Evolutionary conservation across 2,329 filamentous ascomycete species (phyloP).

Genomic region (Laburnicola sp.): DNA sequence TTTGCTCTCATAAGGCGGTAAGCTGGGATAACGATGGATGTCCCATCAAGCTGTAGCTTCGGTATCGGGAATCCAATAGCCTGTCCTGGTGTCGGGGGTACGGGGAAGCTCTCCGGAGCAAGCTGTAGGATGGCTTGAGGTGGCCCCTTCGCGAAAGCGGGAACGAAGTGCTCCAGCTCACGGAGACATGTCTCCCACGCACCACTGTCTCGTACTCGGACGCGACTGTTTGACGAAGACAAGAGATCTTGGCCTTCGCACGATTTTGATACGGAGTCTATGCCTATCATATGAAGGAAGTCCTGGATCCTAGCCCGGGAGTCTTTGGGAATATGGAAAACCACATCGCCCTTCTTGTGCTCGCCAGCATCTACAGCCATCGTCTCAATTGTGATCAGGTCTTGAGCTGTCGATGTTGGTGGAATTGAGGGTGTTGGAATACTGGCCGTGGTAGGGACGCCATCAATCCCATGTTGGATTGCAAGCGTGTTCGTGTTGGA

Average conservation of each 20-base stretch:
- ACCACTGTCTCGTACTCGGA: background rate
- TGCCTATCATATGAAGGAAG: conserved; percentile 11
- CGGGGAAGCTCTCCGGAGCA: conserved; percentile 1
- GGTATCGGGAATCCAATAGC: conserved; percentile 6
- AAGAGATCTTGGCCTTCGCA: conserved; percentile 9
- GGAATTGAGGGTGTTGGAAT: background rate
- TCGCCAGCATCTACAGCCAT: conserved; percentile 10
- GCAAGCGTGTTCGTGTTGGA: too few relatives aligned
- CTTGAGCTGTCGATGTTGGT: background rate
- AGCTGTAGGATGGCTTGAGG: conserved; percentile 7
- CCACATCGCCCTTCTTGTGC: conserved; percentile 13
- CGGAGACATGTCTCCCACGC: background rate
- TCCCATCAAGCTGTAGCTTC: background rate
- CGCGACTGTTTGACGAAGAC: background rate
- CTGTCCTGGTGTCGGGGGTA: conserved; percentile 5
- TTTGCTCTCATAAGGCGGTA: conserved; percentile 4
- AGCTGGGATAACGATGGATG: conserved; percentile 4
- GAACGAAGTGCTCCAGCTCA: background rate
- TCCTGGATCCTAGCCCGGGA: conserved; percentile 10
- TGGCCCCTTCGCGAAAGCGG: background rate
- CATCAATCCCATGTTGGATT: too few relatives aligned
- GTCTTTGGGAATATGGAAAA: conserved; percentile 13
- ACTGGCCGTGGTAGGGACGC: too few relatives aligned
- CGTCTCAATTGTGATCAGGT: conserved; percentile 14
- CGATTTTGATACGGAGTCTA: background rate